Evolutionary conservation across 768 basidiomycete species (phyloP).

Genomic region (Xerocomus brunneocitrinus): DNA sequence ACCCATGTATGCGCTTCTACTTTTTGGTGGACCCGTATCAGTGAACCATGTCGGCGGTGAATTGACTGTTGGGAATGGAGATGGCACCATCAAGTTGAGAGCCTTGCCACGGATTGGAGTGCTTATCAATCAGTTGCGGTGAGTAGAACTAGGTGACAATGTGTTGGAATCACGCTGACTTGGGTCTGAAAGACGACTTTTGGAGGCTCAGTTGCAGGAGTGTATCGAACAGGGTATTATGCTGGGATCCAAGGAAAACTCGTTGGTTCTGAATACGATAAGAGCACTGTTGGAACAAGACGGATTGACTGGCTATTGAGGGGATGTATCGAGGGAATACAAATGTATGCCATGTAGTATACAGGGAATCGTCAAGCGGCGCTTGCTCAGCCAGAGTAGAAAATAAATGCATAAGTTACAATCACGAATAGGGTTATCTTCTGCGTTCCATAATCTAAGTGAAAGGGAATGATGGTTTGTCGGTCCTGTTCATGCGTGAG

Average conservation of each 20-base stretch:
- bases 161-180: background rate
- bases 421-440: background rate
- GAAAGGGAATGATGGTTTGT: background rate
- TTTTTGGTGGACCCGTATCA: conserved; percentile 78
- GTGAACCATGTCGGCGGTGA: conserved; percentile 83
- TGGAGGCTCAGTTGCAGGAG: conserved; percentile 62
- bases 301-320: conserved; percentile 21
- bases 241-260: conserved; percentile 43
- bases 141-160: conserved; percentile 13
- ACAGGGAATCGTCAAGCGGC: background rate
- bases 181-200: conserved; percentile 46
- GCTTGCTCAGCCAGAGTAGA: background rate
- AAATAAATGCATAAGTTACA: background rate
- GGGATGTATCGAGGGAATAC: conserved; percentile 1
- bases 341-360: conserved; percentile 13
- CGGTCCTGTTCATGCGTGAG: background rate
- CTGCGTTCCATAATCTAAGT: background rate
- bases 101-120: conserved; percentile 92
- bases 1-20: conserved; percentile 79
- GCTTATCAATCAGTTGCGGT: conserved; percentile 83
- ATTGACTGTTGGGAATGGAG: conserved; percentile 54
- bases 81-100: conserved; percentile 54
- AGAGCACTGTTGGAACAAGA: conserved; percentile 36
- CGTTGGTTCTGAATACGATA: conserved; percentile 49
- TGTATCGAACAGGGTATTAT: conserved; percentile 61